These are phyloP conservation scores for Naumovozyma baii DNA, from an alignment of 805 yeast species.

Conservation along the genomic window DNA sequence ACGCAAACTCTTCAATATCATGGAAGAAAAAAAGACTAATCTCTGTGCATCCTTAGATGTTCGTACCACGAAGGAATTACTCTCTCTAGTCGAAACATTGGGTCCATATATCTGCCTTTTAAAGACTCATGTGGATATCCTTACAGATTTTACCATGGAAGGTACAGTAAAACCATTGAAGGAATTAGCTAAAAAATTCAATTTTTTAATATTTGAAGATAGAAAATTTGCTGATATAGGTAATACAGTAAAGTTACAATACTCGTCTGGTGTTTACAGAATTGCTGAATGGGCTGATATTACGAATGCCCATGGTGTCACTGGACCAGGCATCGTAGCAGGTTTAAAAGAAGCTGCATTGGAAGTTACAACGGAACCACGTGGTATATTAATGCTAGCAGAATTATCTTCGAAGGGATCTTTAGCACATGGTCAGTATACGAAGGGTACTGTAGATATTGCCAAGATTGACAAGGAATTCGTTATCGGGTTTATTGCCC, in stretches of 20 bases:
- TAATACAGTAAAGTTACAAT: constrained; percentile 90
- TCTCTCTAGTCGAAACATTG: constrained; percentile 59
- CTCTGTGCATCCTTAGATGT: constrained; percentile 94
- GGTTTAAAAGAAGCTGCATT: constrained; percentile 76
- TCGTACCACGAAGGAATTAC: constrained; percentile 64
- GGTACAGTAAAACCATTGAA: constrained; percentile 68
- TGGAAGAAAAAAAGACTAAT: constrained; percentile 75
- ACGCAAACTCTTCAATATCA: constrained; percentile 54
- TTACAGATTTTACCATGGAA: constrained; percentile 80
- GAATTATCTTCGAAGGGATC: constrained; percentile 92
- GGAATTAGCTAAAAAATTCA: constrained; percentile 65
- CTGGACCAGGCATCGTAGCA: constrained; percentile 85
- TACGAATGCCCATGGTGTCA: constrained; percentile 95
- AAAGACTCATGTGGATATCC: constrained; percentile 89
- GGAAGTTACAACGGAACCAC: constrained; percentile 60
- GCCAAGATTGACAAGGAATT: constrained; percentile 81
- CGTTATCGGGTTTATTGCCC: constrained; percentile 95
- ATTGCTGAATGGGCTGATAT: constrained; percentile 94
- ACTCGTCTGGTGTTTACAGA: constrained; percentile 78
- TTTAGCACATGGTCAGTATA: constrained; percentile 85
- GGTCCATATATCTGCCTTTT: constrained; percentile 90
- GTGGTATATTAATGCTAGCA: constrained; percentile 91
- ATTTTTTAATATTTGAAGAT: constrained; percentile 90
- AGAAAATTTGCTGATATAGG: constrained; percentile 98
- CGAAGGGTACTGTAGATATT: constrained; percentile 78